Evolutionary conservation across 371 early-diverging fungal genomes (phyloP).

Genomic region (Circinella umbellata): DNA sequence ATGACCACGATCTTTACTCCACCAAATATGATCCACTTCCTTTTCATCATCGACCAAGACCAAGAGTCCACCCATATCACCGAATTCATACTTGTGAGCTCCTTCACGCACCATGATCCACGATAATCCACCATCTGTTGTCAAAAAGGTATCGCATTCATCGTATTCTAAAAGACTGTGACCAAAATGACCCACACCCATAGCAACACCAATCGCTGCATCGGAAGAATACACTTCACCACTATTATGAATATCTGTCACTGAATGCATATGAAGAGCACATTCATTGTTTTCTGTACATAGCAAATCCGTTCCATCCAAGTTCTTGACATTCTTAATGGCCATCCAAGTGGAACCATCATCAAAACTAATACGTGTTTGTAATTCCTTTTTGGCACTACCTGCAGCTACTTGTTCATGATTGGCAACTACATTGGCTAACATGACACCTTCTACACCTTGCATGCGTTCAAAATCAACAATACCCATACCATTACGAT

Average conservation of each 20-base stretch:
- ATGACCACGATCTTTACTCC: constrained; percentile 82
- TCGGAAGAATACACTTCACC: constrained; percentile 78
- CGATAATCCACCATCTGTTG: constrained; percentile 83
- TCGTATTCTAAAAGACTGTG: constrained; percentile 66
- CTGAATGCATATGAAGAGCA: constrained; percentile 85
- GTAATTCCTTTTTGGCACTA: constrained; percentile 63
- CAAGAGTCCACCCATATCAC: constrained; percentile 83
- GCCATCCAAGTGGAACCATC: constrained; percentile 83
- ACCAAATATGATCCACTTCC: constrained; percentile 71
- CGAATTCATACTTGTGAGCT: constrained; percentile 90
- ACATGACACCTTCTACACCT: constrained; percentile 81
- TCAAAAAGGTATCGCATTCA: constrained; percentile 83
- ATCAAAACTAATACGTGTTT: constrained; percentile 88
- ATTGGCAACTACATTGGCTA: constrained; percentile 84
- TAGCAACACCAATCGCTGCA: constrained; percentile 82
- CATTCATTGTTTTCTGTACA: constrained; percentile 64
- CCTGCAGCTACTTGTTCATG: constrained; percentile 58
- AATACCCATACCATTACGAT: constrained; percentile 71
- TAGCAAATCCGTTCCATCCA: constrained; percentile 35
- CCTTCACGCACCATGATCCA: constrained; percentile 84
- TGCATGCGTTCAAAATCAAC: constrained; percentile 93
- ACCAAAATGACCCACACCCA: constrained; percentile 94
- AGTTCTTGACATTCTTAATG: constrained; percentile 48
- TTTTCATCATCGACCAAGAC: constrained; percentile 77
- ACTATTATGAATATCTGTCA: constrained; percentile 66